Evolutionary conservation across 1,284 basidiomycete genomes (phyloP), one percentile per base, ranked within the genome.

Genomic region (Rhodotorula sp.): DNA sequence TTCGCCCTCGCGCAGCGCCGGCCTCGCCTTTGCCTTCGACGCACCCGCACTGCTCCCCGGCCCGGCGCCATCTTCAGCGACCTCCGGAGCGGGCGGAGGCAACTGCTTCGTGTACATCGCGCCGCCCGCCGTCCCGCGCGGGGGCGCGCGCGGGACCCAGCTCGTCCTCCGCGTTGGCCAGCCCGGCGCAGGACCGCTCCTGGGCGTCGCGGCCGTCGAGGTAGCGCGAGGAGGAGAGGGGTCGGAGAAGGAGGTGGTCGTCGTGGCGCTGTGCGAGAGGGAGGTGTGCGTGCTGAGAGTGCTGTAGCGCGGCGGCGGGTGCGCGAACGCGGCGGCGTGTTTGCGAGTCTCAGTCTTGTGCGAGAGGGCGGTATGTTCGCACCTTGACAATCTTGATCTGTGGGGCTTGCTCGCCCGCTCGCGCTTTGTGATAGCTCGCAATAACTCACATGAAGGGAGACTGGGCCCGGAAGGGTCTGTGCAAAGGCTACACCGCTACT

Each of bases 31-130:
- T 61, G 92, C 91, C 0, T 92, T 97, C 76, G 93, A 96, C 79
- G 61, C 68, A 8, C 75, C 75, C 1, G 56, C 68, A 4, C 52
- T 62, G 8, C 46, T 61, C 3, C 42, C 67, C 5, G 55, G 61
- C 10, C 23, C 58, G 4, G 9, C 62, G 87, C 88, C 70, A 90
- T 91, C 42, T 4, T 41, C 80, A 85, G 12, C 3, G 72, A 71
- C 13, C 46, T 82, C 81, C 73, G 85, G 84, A 78, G 75, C 9
- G 63, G 60, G 81, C 21, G 85, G 89, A 21, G 88, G 90, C 2
- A 95, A 96, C 78, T 85, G 91, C 17, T 96, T 93, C 80, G 85
- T 93, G 16, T 97, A 96, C 81, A 88, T 88, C 44, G 84, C 86
- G 16, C 83, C 86, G 2, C 10, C n/a, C 34, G 13, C 71, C 82